A percentile compares a stretch with the other conserved stretches of the same genome.
phyloP scores from a whole-genome alignment of 2,329 filamentous ascomycete genomes.

The Ascochyta viciae-villosae region DNA sequence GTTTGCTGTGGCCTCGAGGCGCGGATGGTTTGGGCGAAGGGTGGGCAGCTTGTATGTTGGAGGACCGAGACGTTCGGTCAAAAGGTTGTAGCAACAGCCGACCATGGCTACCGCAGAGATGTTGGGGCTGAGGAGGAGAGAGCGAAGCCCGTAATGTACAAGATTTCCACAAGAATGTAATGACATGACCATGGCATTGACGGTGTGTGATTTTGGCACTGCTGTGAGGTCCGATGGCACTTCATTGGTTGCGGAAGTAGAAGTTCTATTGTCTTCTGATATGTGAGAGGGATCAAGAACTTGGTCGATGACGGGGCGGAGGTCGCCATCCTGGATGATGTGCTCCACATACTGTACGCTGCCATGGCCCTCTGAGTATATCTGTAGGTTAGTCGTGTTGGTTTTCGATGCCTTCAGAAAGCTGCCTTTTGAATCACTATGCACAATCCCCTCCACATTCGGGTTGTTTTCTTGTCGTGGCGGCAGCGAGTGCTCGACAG shows the following conservation, averaged over 20 bases:
- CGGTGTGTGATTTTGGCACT: slow-evolving; percentile 40
- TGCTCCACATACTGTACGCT: slow-evolving; percentile 81
- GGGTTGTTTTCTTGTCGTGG: neutral
- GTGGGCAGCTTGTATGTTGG: slow-evolving; percentile 85
- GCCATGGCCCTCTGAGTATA: slow-evolving; percentile 67
- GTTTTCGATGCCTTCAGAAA: slow-evolving; percentile 20
- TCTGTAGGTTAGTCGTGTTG: slow-evolving; percentile 44
- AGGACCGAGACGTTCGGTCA: slow-evolving; percentile 88
- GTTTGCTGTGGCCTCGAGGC: slow-evolving; percentile 71
- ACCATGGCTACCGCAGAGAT: slow-evolving; percentile 94
- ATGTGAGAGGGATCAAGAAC: slow-evolving; percentile 58
- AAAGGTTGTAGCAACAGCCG: slow-evolving; percentile 96
- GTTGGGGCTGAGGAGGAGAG: slow-evolving; percentile 80
- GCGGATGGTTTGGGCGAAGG: slow-evolving; percentile 75
- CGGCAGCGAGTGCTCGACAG: neutral
- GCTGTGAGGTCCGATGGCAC: slow-evolving; percentile 35
- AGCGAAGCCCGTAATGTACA: slow-evolving; percentile 91
- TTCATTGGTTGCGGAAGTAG: slow-evolving; percentile 27
- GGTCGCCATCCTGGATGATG: slow-evolving; percentile 74
- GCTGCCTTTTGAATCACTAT: slow-evolving; percentile 13
- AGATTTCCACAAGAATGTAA: slow-evolving; percentile 98
- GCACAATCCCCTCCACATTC: neutral
- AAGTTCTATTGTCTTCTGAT: slow-evolving; percentile 33
- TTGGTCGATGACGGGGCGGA: slow-evolving; percentile 70
- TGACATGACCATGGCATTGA: slow-evolving; percentile 81